Conservation (phyloP, 1,284 basidiomycete species). For the Uromyces viciae-fabae region DNA sequence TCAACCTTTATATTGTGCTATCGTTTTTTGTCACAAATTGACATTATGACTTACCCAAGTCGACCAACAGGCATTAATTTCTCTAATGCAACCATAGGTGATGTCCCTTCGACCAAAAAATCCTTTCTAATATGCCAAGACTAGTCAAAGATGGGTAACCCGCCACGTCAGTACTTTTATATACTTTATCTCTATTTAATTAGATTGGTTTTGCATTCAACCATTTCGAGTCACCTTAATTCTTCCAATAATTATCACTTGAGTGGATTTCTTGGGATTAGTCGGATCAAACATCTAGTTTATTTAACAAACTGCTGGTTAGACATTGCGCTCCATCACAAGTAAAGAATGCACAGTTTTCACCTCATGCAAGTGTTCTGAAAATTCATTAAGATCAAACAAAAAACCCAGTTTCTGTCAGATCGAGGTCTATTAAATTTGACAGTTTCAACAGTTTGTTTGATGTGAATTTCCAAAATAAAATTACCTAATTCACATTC, state of each 20-base stretch:
- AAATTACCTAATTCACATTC: constrained; percentile 42
- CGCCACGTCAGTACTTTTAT: background rate
- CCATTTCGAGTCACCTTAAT: constrained; percentile 12
- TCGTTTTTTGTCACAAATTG: background rate
- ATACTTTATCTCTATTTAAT: background rate
- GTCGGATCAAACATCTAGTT: constrained; percentile 30
- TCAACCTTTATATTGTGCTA: background rate
- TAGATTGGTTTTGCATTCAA: background rate
- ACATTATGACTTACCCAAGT: constrained; percentile 22
- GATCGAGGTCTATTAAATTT: too few relatives aligned
- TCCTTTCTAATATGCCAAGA: constrained; percentile 34
- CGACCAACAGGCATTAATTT: constrained; percentile 35
- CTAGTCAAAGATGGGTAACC: constrained; percentile 3
- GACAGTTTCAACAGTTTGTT: background rate
- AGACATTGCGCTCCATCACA: background rate
- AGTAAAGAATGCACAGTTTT: background rate
- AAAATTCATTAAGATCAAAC: background rate
- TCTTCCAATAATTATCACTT: constrained; percentile 28
- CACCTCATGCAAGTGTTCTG: constrained; percentile 23
- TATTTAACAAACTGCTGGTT: background rate
- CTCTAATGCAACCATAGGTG: constrained; percentile 25
- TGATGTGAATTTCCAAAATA: background rate
- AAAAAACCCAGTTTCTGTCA: too few relatives aligned
- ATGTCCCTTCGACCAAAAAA: constrained; percentile 10
- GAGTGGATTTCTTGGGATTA: constrained; percentile 11